Conservation (phyloP, 2,329 filamentous ascomycete genomes). For the Domatiomyces catenatus region DNA sequence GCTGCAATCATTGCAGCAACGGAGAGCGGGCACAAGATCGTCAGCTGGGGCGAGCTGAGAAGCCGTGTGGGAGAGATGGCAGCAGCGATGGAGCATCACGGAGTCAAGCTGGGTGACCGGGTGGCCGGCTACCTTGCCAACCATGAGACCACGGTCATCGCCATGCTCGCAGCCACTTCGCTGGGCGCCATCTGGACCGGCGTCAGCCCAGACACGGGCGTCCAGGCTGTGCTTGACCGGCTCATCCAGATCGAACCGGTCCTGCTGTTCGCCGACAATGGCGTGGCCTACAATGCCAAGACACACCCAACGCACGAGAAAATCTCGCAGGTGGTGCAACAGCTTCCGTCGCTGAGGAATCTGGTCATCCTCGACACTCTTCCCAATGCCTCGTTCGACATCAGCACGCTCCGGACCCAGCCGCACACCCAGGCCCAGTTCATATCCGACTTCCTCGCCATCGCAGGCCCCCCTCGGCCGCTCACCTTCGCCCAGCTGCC, state of each 20-base stretch:
- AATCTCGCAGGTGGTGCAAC: constrained; percentile 57
- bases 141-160: constrained; percentile 70
- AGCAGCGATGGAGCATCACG: constrained; percentile 50
- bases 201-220: constrained; percentile 81
- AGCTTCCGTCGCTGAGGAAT: constrained; percentile 50
- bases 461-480: constrained; percentile 26
- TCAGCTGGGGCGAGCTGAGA: constrained; percentile 67
- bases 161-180: constrained; percentile 69
- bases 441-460: constrained; percentile 33
- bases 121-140: constrained; percentile 72
- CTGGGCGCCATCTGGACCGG: constrained; percentile 86
- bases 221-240: constrained; percentile 78
- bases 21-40: constrained; percentile 49
- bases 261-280: constrained; percentile 75
- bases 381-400: constrained; percentile 23
- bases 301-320: constrained; percentile 68
- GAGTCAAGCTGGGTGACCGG: constrained; percentile 46
- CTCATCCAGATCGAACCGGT: constrained; percentile 71
- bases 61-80: constrained; percentile 62
- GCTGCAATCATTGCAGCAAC: constrained; percentile 67
- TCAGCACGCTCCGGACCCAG: constrained; percentile 21
- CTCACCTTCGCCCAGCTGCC: constrained; percentile 61
- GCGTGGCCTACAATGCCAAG: constrained; percentile 80
- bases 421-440: constrained; percentile 24
- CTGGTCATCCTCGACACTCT: constrained; percentile 64